phyloP scores from a whole-genome alignment of 2,329 filamentous ascomycete genomes.

The Trichocomaceae sp. region DNA sequence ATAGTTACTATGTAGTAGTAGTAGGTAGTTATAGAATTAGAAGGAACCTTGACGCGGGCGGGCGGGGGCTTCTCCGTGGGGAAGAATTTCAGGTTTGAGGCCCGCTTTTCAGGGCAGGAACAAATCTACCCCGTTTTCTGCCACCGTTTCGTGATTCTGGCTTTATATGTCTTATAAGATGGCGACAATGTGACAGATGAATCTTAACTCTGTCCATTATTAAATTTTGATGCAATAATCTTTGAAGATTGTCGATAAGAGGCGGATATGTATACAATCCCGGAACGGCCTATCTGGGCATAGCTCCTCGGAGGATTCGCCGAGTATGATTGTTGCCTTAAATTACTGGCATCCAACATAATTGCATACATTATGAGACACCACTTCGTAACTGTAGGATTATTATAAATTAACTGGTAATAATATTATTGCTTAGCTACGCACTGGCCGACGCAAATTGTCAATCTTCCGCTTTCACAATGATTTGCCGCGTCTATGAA shows the following conservation, averaged over 20 bases:
- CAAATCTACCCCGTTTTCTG: background rate
- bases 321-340: background rate
- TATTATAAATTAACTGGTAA: too few species aligned
- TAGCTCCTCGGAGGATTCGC: background rate
- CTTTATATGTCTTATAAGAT: too few species aligned
- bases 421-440: background rate
- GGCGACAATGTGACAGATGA: too few species aligned
- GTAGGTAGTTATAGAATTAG: too few species aligned
- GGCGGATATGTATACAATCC: background rate
- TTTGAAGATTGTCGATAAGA: too few species aligned
- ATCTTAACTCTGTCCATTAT: too few species aligned
- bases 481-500: background rate
- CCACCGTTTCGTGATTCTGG: too few species aligned
- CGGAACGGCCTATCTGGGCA: background rate
- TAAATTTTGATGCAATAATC: too few species aligned
- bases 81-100: background rate
- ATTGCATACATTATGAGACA: too few species aligned
- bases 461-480: background rate
- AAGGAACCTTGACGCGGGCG: background rate
- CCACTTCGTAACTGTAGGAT: too few species aligned
- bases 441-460: background rate
- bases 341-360: background rate
- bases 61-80: background rate
- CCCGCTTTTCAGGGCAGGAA: slow-evolving; percentile 2
- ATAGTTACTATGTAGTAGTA: too few species aligned